These are phyloP conservation scores for Cichorium intybus DNA, from an alignment of 140 eudicot species.

Conservation along the genomic window DNA sequence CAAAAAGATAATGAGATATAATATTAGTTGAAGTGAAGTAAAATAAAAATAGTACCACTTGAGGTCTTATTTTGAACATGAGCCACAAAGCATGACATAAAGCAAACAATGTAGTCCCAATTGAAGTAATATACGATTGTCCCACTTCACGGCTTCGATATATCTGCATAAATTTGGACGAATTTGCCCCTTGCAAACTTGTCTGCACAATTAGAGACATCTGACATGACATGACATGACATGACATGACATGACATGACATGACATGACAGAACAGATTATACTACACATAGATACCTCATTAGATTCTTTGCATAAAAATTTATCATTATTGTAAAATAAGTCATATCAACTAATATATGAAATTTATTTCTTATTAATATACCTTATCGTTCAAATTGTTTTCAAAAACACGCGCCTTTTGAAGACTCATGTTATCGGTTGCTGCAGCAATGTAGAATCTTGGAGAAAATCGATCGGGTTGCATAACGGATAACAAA, in stretches of 20 bases:
- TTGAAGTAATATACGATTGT: slow-evolving; percentile 77
- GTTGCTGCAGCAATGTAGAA: slow-evolving; percentile 90
- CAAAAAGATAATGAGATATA: not conserved
- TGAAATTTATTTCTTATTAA: no score
- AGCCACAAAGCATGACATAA: slow-evolving; percentile 78
- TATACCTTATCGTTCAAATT: slow-evolving; percentile 45
- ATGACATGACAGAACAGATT: no score
- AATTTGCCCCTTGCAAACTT: slow-evolving; percentile 24
- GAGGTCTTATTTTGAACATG: not conserved
- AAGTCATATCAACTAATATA: no score
- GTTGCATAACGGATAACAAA: slow-evolving; percentile 60
- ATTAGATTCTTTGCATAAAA: no score
- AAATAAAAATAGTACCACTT: not conserved
- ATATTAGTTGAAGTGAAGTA: no score
- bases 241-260: no score
- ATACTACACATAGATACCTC: no score
- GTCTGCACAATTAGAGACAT: not conserved
- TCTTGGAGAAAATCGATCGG: slow-evolving; percentile 61
- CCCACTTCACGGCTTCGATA: slow-evolving; percentile 95
- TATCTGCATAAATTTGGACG: slow-evolving; percentile 63
- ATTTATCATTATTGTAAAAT: no score
- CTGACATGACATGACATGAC: no score
- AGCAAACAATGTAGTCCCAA: slow-evolving; percentile 62
- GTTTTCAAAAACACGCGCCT: slow-evolving; percentile 58
- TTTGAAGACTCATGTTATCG: slow-evolving; percentile 92